A percentile compares a stretch with the other conserved stretches of the same genome.
These are phyloP conservation scores for Fusarium clavum DNA, from an alignment of 2,329 filamentous ascomycete genomes.

Conservation along the genomic window DNA sequence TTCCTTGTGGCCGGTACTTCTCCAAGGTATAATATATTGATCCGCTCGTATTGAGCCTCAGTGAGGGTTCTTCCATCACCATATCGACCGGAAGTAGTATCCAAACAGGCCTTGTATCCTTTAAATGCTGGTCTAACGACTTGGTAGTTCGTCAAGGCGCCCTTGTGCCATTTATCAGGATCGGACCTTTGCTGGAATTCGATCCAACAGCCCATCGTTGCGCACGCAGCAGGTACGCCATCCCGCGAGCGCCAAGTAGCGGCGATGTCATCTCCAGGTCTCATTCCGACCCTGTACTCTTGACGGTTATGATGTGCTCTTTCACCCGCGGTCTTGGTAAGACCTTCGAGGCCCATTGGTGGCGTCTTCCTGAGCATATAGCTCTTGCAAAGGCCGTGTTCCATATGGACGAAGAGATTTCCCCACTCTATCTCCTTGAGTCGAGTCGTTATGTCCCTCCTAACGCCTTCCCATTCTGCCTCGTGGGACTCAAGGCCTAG, in stretches of 20 bases:
- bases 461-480: background rate
- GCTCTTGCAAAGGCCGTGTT: background rate
- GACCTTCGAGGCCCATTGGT: background rate
- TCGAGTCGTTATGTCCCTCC: background rate
- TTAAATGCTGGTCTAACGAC: background rate
- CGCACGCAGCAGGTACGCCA: background rate
- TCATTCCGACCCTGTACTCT: background rate
- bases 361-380: background rate
- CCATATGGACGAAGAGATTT: background rate
- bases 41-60: background rate
- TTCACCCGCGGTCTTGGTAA: background rate
- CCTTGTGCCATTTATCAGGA: background rate
- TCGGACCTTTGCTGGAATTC: background rate
- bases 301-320: background rate
- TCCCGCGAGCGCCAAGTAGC: background rate
- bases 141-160: background rate
- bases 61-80: background rate
- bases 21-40: background rate
- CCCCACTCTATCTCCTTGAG: background rate
- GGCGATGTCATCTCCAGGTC: background rate
- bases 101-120: background rate
- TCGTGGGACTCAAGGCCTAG: background rate
- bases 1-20: background rate
- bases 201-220: background rate
- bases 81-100: background rate